Base-by-base conservation (phyloP, 768 basidiomycete genomes). In the Kockovaella imperatae region DNA sequence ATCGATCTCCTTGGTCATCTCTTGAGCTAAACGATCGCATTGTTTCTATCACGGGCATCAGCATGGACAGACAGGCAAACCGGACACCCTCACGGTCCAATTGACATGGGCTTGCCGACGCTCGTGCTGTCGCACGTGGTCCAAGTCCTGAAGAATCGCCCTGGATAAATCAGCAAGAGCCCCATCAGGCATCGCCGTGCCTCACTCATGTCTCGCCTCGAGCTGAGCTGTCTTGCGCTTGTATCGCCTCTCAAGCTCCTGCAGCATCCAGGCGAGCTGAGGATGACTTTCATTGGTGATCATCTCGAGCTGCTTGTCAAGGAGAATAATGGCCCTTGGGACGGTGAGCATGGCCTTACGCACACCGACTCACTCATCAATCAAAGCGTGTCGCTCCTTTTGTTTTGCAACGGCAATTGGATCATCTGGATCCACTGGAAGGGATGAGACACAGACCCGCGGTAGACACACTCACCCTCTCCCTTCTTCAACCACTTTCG, bases 351-450 rank as follows among this genome's bases (percentile, higher is more conserved):
- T 24, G 26, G 21, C 24, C 18, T 30, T 28, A 4, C 24, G 32
- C 11, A 20, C 5, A 14, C 2, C 18, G 1, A 55, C 64, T 28
- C 35, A 66, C 64, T 59, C 52, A 47, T 66, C 57, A n/a, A 66
- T 66, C 58, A 60, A 32, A 13, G 26, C 30, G 35, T 62, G 61
- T 29, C 54, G 48, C 38, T 55, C 60, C 31, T 43, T 47, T 35
- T 59, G 64, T 20, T 47, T 35, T 6, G 60, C 64, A 4, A 62
- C 58, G 3, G 60, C 64, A 4, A 57, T 45, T 4, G 46, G 49
- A 46, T 62, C 64, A 30, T 66, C 61, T 1, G 64, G 64, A 44
- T 66, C 64, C 28, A 66, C 64, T 66, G 26, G 15, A 10, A 2
- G 25, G 20, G 3, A 10, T 17, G n/a, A 15, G 10, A 4, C n/a